Base-by-base conservation (phyloP, 257 asterid species). In the Rubia yunnanensis region DNA sequence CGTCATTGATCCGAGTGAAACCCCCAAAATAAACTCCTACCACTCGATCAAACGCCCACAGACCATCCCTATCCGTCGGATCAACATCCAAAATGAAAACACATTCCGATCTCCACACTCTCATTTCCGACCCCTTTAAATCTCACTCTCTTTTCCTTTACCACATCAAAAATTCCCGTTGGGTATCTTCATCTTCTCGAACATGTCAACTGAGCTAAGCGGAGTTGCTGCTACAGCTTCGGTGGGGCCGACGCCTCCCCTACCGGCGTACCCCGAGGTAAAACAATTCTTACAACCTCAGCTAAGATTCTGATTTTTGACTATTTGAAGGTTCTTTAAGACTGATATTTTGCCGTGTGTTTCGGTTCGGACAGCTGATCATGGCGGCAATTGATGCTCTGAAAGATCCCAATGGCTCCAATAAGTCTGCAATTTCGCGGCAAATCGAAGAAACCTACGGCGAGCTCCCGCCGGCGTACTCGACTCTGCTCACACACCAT, bases 241-340 rank as follows among this genome's bases (percentile, higher is more conserved):
- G 24, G 1, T 71, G 5, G 2, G 63, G 58, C 13, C 62, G 5
- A 38, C 60, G 0, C 24, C 60, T n/a, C 55, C 72, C 7, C 55
- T 87, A 63, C 97, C 95, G 10, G 82, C 64, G 13, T 89, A 89
- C 32, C 94, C 87, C 4, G 89, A 85, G 88, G 97, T 88, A 61
- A 10, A 53, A 14, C 44, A 18, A 17, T 5, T 5, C 7, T 14
- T 17, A 44, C 27, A 13, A 23, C 0, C 44, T 9, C 0, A 15
- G 50, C 26, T 36, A 7, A 31, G 60, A n/a, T 18, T 57, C 39
- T 57, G n/a, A 15, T 3, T 69, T 67, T 48, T 23, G 49, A 15
- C 17, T n/a, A 4, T 44, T 4, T 44, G 3, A 44, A 44, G 20
- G 1, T 44, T 15, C 6, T 44, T 39, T 14, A 26, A 0, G 14